phyloP scores from a whole-genome alignment of 257 asterid species.

The Ilex asprella region DNA sequence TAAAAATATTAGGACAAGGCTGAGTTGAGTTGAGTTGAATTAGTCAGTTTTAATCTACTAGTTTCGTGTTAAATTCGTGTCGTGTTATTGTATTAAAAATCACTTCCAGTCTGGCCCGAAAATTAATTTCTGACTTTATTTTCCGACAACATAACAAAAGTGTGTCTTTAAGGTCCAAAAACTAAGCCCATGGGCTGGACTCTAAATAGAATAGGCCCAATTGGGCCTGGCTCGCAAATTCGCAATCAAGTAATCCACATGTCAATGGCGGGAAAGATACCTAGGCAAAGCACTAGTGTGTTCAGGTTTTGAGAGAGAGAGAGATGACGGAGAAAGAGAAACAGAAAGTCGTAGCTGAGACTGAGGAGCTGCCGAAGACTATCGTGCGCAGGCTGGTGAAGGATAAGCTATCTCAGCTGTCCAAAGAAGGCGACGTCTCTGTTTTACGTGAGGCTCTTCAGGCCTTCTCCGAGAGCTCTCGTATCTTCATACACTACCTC shows the following conservation, averaged over 20 bases:
- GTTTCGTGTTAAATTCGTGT: no score
- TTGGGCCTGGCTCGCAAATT: neutral
- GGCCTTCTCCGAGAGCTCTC: conserved; percentile 80
- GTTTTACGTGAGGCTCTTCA: conserved; percentile 69
- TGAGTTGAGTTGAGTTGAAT: no score
- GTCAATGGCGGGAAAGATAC: neutral
- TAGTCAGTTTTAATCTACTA: no score
- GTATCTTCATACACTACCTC: conserved; percentile 83
- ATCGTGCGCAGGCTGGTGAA: conserved; percentile 86
- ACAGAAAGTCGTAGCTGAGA: conserved; percentile 37
- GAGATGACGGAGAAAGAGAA: conserved; percentile 31
- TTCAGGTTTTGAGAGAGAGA: conserved; percentile 4
- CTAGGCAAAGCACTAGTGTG: neutral
- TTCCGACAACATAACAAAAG: no score
- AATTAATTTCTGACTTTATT: no score
- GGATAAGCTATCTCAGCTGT: conserved; percentile 81
- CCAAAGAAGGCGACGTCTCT: conserved; percentile 51
- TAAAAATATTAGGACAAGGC: no score
- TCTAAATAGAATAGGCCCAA: neutral
- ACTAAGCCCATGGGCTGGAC: no score
- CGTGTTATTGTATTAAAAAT: no score
- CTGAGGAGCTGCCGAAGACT: conserved; percentile 83
- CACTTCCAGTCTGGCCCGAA: no score
- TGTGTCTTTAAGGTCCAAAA: no score
- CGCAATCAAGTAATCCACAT: no score